These are phyloP conservation scores for Rhododendron griersonianum DNA, from an alignment of 148 eudicot species.

Conservation along the genomic window DNA sequence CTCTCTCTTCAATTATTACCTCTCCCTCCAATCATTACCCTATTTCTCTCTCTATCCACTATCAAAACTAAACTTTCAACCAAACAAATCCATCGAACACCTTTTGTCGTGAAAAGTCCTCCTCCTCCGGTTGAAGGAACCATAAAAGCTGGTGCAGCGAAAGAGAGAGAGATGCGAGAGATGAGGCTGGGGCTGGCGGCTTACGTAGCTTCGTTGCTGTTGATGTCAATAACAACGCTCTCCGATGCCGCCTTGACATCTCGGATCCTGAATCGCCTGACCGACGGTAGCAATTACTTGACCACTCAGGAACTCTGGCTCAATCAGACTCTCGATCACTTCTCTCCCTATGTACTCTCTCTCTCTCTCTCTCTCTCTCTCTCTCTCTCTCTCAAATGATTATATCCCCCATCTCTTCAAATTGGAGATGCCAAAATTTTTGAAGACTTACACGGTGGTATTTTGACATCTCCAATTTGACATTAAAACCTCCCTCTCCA, in stretches of 20 bases:
- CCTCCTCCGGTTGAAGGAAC: neutral
- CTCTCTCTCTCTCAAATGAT: neutral
- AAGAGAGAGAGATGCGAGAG: neutral
- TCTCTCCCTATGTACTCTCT: slow-evolving; percentile 46
- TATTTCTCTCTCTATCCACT: no score
- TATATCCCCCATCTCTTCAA: neutral
- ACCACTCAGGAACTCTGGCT: slow-evolving; percentile 66
- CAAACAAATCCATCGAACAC: no score
- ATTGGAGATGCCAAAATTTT: no score
- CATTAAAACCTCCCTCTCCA: no score
- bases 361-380: neutral
- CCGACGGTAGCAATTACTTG: slow-evolving; percentile 27
- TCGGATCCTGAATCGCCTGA: slow-evolving; percentile 17
- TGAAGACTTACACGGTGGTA: no score
- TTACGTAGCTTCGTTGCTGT: neutral
- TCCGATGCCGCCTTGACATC: slow-evolving; percentile 25
- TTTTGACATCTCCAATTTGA: no score
- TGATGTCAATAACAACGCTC: neutral
- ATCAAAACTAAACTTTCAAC: no score
- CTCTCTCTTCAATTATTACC: no score
- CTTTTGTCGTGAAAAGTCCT: neutral
- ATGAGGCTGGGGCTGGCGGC: neutral
- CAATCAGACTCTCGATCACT: slow-evolving; percentile 91
- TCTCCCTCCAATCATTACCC: no score
- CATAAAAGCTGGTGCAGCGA: neutral